Evolutionary conservation across 345 rosid species (phyloP).

Genomic region (Fremontodendron californicum): DNA sequence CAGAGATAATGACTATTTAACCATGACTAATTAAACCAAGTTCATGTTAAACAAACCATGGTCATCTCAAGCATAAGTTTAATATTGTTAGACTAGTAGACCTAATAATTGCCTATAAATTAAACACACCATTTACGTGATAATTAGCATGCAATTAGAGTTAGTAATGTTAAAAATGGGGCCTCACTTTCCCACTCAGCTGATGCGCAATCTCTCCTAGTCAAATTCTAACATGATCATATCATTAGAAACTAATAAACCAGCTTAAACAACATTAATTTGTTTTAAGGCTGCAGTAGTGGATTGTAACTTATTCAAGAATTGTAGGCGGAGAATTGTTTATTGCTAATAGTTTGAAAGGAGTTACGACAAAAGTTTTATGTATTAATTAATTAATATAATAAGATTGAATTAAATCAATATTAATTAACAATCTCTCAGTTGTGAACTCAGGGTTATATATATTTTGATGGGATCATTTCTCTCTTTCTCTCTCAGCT

Average conservation of each 20-base stretch:
- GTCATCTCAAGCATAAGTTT: too few species aligned
- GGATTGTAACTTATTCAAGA: constrained; percentile 29
- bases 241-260: constrained; percentile 27
- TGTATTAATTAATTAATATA: not conserved
- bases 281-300: constrained; percentile 20
- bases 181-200: not conserved
- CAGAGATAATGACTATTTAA: not conserved
- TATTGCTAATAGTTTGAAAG: not conserved
- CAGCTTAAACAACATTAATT: not conserved
- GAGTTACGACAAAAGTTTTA: not conserved
- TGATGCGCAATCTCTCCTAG: constrained; percentile 7
- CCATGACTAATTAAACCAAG: not conserved
- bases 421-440: not conserved
- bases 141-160: constrained; percentile 26
- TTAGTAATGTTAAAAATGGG: not conserved
- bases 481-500: not conserved
- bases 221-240: constrained; percentile 34
- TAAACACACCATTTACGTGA: constrained; percentile 25
- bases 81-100: not conserved
- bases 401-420: not conserved
- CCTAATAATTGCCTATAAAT: constrained; percentile 13
- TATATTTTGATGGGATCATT: not conserved
- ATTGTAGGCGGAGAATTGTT: constrained; percentile 7
- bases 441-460: not conserved
- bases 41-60: not conserved